Evolutionary conservation across 176 grass and related monocot genomes (phyloP).

Genomic region (Pontederia crassipes): DNA sequence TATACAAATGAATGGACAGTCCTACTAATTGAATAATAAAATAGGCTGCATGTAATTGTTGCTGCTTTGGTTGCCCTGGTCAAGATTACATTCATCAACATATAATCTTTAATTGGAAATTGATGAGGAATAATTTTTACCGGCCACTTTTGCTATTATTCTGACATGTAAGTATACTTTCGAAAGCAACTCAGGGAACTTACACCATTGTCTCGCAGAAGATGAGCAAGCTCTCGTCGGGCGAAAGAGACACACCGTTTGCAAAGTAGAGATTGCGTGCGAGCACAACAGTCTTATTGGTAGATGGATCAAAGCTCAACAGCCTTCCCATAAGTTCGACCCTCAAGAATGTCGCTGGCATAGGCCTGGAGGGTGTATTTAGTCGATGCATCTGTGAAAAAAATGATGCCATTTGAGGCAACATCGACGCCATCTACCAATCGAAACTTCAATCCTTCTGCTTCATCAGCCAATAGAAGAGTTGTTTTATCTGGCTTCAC

Average conservation of each 20-base stretch:
- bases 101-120: too few relatives aligned
- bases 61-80: too few relatives aligned
- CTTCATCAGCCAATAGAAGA: slow-evolving; percentile 33
- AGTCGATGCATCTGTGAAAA: slow-evolving; percentile 73
- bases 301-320: slow-evolving; percentile 52
- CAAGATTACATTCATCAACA: too few relatives aligned
- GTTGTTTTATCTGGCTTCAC: slow-evolving; percentile 20
- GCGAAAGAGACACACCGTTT: slow-evolving; percentile 55
- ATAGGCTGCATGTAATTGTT: too few relatives aligned
- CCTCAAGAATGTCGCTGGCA: slow-evolving; percentile 36
- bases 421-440: slow-evolving; percentile 76
- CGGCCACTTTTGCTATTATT: too few relatives aligned
- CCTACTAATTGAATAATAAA: too few relatives aligned
- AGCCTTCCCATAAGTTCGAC: slow-evolving; percentile 55
- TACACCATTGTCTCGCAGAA: slow-evolving; percentile 68
- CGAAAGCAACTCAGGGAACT: slow-evolving; percentile 4
- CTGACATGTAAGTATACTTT: too few relatives aligned
- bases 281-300: slow-evolving; percentile 42
- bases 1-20: too few relatives aligned
- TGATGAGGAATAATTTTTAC: too few relatives aligned
- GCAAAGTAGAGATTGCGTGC: slow-evolving; percentile 53
- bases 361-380: slow-evolving; percentile 30
- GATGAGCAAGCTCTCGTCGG: slow-evolving; percentile 59
- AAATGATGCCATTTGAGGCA: slow-evolving; percentile 52
- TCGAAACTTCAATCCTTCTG: slow-evolving; percentile 48